Evolutionary conservation across 441 rosid genomes (phyloP), one percentile per base, ranked within the genome.

Genomic region (Isatis lusitanica): DNA sequence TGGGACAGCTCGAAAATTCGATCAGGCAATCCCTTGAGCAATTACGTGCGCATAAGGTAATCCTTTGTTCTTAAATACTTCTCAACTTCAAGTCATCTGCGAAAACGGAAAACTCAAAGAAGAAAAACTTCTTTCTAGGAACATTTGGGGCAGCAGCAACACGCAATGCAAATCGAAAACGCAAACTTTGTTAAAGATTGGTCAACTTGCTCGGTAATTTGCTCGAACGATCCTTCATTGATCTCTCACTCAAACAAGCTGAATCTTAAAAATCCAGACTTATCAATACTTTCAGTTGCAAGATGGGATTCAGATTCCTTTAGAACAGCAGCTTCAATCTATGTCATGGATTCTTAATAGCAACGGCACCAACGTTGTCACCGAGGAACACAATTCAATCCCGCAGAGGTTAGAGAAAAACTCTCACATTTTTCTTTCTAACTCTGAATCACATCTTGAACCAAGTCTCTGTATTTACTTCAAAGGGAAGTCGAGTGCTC

Each of bases 401-500:
- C 81, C 87, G 1, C 86, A 73, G 43, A 84, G 93, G 97, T 89
- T 57, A 66, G 83, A 58, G 26, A n/a, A 57, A 26, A 35, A 46
- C 44, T 21, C 66, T 46, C 4, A 50, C 46, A 7, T 35, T 4
- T 46, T 17, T 17, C 30, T 44, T 28, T 55, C 53, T 16, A 38
- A 1, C 2, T 24, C 28, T 63, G 60, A 55, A 63, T 26, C 24
- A 36, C 43, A 17, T 68, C 66, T 46, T 56, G 7, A 67, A 40
- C 68, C 13, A 42, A 57, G 15, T 11, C 44, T 48, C 16, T 74
- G 10, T 56, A 7, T 40, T 5, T 3, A 62, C 39, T 71, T 33
- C n/a, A 67, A 61, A 91, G 96, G 87, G 97, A 92, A 77, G 81
- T 85, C 15, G 94, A 92, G 42, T 88, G 94, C 82, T 83, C 93